Base-by-base conservation (phyloP, 1,284 basidiomycete species). In the Pseudozyma hubeiensis region DNA sequence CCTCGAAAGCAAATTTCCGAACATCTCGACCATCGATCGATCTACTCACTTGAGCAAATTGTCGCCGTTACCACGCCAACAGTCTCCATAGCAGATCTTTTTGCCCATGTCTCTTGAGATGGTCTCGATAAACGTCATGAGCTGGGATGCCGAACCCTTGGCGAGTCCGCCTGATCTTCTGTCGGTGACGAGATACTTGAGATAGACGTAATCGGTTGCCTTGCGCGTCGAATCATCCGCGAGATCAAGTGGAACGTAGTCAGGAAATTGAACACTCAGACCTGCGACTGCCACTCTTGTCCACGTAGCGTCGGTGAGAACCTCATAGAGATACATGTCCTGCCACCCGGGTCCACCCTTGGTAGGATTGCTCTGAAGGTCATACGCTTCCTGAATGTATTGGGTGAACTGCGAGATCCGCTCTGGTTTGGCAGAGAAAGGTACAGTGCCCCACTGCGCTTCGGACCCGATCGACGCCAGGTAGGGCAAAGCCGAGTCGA, bases 401-500 rank as follows among this genome's bases (percentile, higher is more conserved):
- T 47, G 34, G 0, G 41, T 6, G 33, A 73, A 68, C 0, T 44
- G 4, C 13, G 50, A 6, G 6, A 47, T 47, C 0, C 24, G 17
- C 6, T 53, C 13, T 14, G 54, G 60, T 47, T 53, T 66, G 7
- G 53, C 41, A 1, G 70, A 70, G 43, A 74, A 73, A 3, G 60
- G 75, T 1, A 34, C 31, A 16, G 60, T 67, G 24, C 75, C 75
- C 75, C 75, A 77, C 29, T 77, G 75, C 41, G 63, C 63, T 34
- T 60, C 66, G 2, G 75, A 77, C 4, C 75, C 75, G 17, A 77
- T 73, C 4, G 75, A 69, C 4, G 66, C 63, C 9, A 77, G 64
- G 52, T 73, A 73, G 10, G 75, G 64, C 1, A 77, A 45, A 1
- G 70, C 70, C 9, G 75, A 73, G 53, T 77, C 75, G 43, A 77